phyloP scores from a whole-genome alignment of 1,284 basidiomycete species.

The Puccinia hordei region DNA sequence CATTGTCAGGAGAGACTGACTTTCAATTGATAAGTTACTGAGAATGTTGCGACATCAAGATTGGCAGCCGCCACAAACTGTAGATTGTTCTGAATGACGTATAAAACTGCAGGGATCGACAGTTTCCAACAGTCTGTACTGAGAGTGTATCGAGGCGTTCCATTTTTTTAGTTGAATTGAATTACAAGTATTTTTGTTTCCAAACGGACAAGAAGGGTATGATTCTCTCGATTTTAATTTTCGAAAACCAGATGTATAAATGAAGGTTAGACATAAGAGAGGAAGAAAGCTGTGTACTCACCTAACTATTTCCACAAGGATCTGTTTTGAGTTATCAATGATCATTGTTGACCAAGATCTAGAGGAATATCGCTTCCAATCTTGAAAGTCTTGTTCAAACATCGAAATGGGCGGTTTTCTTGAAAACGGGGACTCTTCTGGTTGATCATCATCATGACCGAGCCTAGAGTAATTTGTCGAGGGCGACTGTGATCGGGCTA shows the following conservation, averaged over 20 bases:
- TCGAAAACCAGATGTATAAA: not conserved
- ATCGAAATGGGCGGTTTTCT: not conserved
- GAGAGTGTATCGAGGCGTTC: slow-evolving; percentile 65
- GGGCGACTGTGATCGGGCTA: too few relatives aligned
- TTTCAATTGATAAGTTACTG: slow-evolving; percentile 62
- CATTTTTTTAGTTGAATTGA: slow-evolving; percentile 58
- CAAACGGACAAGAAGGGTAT: not conserved
- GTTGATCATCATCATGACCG: not conserved
- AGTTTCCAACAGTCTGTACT: slow-evolving; percentile 93
- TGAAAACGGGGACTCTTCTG: not conserved
- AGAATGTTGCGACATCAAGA: slow-evolving; percentile 89
- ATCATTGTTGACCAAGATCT: slow-evolving; percentile 25
- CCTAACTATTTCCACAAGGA: slow-evolving; percentile 29
- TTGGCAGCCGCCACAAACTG: slow-evolving; percentile 93
- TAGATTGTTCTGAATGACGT: slow-evolving; percentile 93
- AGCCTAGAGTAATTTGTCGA: not conserved
- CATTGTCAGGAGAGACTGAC: slow-evolving; percentile 28
- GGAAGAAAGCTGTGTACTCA: not conserved
- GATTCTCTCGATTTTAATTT: not conserved
- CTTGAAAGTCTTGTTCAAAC: slow-evolving; percentile 31
- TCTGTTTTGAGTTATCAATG: slow-evolving; percentile 18
- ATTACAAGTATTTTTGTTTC: slow-evolving; percentile 53
- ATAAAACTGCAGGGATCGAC: slow-evolving; percentile 91
- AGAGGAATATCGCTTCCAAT: slow-evolving; percentile 27
- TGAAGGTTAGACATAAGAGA: not conserved